Base-by-base conservation (phyloP, 805 yeast genomes). In the Kuraishia floccosa region DNA sequence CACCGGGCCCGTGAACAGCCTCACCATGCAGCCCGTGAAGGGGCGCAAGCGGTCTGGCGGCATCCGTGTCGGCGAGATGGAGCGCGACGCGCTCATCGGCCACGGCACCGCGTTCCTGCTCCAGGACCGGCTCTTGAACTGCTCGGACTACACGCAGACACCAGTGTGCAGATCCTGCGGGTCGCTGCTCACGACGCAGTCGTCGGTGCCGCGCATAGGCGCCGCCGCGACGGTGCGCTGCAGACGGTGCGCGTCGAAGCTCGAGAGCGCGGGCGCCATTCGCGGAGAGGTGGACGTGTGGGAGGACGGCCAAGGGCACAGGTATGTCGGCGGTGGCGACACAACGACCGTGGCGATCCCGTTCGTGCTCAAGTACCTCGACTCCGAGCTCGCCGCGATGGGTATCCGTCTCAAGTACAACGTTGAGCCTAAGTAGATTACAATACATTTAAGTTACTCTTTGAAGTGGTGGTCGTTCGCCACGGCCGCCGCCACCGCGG, bases 1-100 rank as follows among this genome's bases (percentile, higher is more conserved):
- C 4, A 91, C 98, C 12, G 98, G 98, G 52, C 97, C 97, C 5
- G 97, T 91, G 17, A 89, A 89, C 58, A 74, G 91, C 23, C 70
- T 91, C 54, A 91, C 97, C 12, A 86, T 89, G 96, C 98, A 91
- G 68, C 98, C 98, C 25, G 98, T 91, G 34, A 91, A 91, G 64
- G 98, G 98, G 49, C 80, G 98, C 65, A 91, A 91, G 77, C 76
- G 97, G 64, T 76, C 81, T 42, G 98, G 98, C 61, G 98, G 98
- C 80, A 91, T 91, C 45, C 93, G 98, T 70, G 94, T 91, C 24
- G 98, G 98, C 56, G 98, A 91, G 59, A 91, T 91, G 98, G 98
- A 91, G 63, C 82, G 98, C 63, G 98, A 91, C 70, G 98, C 98
- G 2, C 66, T 91, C 47, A 86, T 91, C 56, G 98, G 97, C 36